Evolutionary conservation across 306 rosid species (phyloP).

Genomic region (Astragalus glycyphyllos): DNA sequence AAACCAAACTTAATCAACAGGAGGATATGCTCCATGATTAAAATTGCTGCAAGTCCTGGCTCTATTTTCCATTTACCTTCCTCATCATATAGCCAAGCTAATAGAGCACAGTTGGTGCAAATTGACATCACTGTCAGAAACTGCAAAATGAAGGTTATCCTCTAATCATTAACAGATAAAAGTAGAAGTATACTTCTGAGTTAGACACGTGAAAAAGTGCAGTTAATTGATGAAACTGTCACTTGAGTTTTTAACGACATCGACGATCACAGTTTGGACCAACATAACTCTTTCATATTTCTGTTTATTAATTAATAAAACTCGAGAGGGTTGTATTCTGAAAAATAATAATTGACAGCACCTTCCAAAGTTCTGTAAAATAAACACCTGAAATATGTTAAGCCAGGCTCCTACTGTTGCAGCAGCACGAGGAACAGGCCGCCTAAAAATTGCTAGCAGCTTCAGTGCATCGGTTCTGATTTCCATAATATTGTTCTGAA

Average conservation of each 20-base stretch:
- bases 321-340: neutral
- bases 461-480: slow-evolving; percentile 95
- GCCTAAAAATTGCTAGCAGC: slow-evolving; percentile 80
- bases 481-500: slow-evolving; percentile 92
- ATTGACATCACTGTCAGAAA: slow-evolving; percentile 82
- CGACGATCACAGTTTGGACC: neutral
- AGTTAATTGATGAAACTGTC: neutral
- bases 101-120: slow-evolving; percentile 95
- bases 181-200: slow-evolving; percentile 9
- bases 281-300: neutral
- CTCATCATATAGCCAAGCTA: slow-evolving; percentile 88
- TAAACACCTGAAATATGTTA: slow-evolving; percentile 88
- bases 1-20: slow-evolving; percentile 84
- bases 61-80: slow-evolving; percentile 97
- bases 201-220: neutral
- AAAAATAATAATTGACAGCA: slow-evolving; percentile 6
- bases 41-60: slow-evolving; percentile 94
- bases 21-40: slow-evolving; percentile 89
- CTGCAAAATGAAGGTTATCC: slow-evolving; percentile 52
- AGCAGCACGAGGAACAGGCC: slow-evolving; percentile 89
- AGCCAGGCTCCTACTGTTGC: slow-evolving; percentile 96
- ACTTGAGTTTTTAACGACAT: neutral
- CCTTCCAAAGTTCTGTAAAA: neutral
- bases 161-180: slow-evolving; percentile 35
- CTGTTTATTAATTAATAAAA: slow-evolving; percentile 1